Evolutionary conservation across 345 rosid genomes (phyloP).

Genomic region (Gossypium raimondii): DNA sequence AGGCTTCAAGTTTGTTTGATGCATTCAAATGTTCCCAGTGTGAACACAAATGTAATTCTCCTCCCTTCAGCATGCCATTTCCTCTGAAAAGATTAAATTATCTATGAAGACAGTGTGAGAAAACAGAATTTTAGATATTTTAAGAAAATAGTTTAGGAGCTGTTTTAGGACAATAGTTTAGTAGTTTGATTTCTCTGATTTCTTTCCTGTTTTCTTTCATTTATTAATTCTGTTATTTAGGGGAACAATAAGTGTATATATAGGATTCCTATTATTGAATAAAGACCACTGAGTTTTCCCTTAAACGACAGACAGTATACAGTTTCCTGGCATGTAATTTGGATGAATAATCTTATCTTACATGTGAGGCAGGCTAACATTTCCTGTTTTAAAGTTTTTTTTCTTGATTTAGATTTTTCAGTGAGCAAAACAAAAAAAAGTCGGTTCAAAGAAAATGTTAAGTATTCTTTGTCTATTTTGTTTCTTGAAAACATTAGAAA

Average conservation of each 20-base stretch:
- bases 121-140: background rate
- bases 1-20: constrained; percentile 32
- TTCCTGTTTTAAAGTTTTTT: background rate
- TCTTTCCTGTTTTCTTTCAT: background rate
- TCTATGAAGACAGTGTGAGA: background rate
- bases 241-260: background rate
- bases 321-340: constrained; percentile 12
- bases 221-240: background rate
- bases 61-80: constrained; percentile 3
- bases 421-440: background rate
- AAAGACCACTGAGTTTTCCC: background rate
- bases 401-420: background rate
- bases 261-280: background rate
- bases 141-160: background rate
- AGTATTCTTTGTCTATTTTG: background rate
- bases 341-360: background rate
- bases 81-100: background rate
- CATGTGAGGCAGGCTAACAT: background rate
- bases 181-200: too few species aligned
- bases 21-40: constrained; percentile 79
- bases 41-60: constrained; percentile 71
- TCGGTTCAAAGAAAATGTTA: background rate
- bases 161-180: too few species aligned
- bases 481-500: background rate
- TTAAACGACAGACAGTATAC: background rate